A percentile compares a stretch with the other conserved stretches of the same genome.
Conservation (phyloP, 352 stramenopile species). For the Thraustochytrium sp. region DNA sequence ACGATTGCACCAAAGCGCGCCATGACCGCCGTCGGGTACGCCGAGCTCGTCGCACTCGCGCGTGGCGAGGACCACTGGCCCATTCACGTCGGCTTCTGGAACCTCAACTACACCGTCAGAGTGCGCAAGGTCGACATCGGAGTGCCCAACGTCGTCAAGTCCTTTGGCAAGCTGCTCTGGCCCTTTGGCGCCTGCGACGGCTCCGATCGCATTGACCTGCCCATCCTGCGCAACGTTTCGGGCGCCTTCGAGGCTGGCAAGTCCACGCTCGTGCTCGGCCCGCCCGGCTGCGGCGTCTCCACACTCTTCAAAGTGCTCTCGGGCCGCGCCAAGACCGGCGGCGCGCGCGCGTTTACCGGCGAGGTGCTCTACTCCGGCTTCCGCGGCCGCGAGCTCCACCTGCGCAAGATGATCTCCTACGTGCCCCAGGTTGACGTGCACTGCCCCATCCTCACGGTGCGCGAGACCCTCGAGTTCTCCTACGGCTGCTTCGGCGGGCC, state of each 20-base stretch:
- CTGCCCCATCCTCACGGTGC: slow-evolving; percentile 54
- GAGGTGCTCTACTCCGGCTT: slow-evolving; percentile 12
- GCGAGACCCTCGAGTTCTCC: slow-evolving; percentile 55
- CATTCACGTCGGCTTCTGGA: neutral
- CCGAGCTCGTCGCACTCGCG: neutral
- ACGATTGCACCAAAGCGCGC: too few relatives aligned
- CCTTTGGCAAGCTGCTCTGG: neutral
- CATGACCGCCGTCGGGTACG: neutral
- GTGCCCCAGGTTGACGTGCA: slow-evolving; percentile 44
- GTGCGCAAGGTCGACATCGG: neutral
- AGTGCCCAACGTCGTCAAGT: neutral
- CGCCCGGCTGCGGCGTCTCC: slow-evolving; percentile 22
- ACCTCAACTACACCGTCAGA: slow-evolving; percentile 12
- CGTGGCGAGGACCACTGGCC: neutral
- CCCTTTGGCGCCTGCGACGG: neutral
- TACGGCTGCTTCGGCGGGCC: slow-evolving; percentile 39
- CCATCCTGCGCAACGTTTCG: slow-evolving; percentile 9
- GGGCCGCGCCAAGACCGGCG: neutral
- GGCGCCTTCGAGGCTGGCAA: slow-evolving; percentile 17
- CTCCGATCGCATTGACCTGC: neutral
- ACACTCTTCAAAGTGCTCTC: slow-evolving; percentile 20
- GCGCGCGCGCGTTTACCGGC: neutral
- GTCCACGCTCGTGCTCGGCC: slow-evolving; percentile 16
- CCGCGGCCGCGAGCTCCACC: neutral
- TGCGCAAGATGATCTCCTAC: neutral